Percentiles rank a stretch among this genome's conserved stretches.
These are phyloP conservation scores for Botrytis byssoidea DNA, from an alignment of 2,329 filamentous ascomycete species.

Conservation along the genomic window DNA sequence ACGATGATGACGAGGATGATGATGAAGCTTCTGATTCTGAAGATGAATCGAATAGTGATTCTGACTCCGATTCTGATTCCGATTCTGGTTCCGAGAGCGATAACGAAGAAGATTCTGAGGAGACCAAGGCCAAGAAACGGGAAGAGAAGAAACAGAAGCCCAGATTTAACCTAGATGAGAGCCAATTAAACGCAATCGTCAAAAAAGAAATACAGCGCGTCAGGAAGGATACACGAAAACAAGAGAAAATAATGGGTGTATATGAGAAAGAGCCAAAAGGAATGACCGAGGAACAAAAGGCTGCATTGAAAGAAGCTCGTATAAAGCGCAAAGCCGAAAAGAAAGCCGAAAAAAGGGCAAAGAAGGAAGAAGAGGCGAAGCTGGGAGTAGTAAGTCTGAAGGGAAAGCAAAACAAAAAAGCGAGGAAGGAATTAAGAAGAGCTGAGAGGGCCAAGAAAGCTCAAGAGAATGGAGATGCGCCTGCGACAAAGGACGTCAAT, in stretches of 20 bases:
- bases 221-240: conserved; percentile 14
- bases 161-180: conserved; percentile 17
- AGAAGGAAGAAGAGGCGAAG: conserved; percentile 18
- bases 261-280: conserved; percentile 14
- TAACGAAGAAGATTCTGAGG: background rate
- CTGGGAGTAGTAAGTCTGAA: background rate
- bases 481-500: background rate
- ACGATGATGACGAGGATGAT: conserved; percentile 21
- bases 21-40: conserved; percentile 20
- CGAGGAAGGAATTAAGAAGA: conserved; percentile 22
- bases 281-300: conserved; percentile 18
- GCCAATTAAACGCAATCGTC: conserved; percentile 16
- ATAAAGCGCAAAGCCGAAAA: conserved; percentile 17
- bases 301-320: conserved; percentile 15
- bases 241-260: conserved; percentile 18
- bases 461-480: background rate
- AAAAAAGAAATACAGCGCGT: conserved; percentile 20
- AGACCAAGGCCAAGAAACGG: conserved; percentile 3
- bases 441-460: conserved; percentile 1
- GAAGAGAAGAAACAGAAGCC: conserved; percentile 19
- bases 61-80: conserved; percentile 13
- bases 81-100: background rate
- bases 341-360: conserved; percentile 11
- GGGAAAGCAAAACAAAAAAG: conserved; percentile 20
- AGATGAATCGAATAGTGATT: conserved; percentile 21